A percentile compares a stretch with the other conserved stretches of the same genome.
These are phyloP conservation scores for Fusarium pseudograminearum DNA, from an alignment of 2,329 filamentous ascomycete species.

Conservation along the genomic window DNA sequence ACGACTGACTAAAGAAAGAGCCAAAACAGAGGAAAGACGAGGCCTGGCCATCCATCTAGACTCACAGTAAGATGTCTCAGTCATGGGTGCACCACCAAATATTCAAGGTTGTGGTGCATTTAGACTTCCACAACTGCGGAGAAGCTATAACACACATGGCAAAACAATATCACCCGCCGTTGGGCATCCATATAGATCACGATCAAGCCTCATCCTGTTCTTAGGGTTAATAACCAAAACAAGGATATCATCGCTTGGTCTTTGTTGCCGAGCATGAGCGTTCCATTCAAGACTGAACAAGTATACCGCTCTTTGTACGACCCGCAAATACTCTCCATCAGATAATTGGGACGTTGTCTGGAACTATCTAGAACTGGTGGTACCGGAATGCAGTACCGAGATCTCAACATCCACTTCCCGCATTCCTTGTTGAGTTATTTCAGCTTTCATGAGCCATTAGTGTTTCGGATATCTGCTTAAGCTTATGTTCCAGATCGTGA, in stretches of 20 bases:
- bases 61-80: constrained; percentile 23
- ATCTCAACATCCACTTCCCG: constrained; percentile 26
- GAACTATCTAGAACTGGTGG: constrained; percentile 35
- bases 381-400: constrained; percentile 24
- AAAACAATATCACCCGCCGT: constrained; percentile 8
- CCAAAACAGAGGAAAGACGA: constrained; percentile 23
- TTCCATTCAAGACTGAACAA: background rate
- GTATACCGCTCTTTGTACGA: constrained; percentile 35
- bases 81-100: constrained; percentile 6
- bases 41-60: constrained; percentile 7
- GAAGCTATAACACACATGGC: background rate
- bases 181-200: constrained; percentile 29
- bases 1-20: constrained; percentile 28
- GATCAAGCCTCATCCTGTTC: constrained; percentile 10
- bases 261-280: constrained; percentile 8
- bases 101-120: constrained; percentile 20
- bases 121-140: constrained; percentile 11
- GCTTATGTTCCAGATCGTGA: constrained; percentile 17
- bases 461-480: constrained; percentile 24
- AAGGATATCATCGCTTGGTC: constrained; percentile 17
- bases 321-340: constrained; percentile 26
- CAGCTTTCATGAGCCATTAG: constrained; percentile 25
- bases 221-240: background rate
- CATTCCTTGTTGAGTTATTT: constrained; percentile 24
- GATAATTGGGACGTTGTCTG: constrained; percentile 15